These are phyloP conservation scores for Mycena alexandri DNA, from an alignment of 768 basidiomycete genomes.

Conservation along the genomic window DNA sequence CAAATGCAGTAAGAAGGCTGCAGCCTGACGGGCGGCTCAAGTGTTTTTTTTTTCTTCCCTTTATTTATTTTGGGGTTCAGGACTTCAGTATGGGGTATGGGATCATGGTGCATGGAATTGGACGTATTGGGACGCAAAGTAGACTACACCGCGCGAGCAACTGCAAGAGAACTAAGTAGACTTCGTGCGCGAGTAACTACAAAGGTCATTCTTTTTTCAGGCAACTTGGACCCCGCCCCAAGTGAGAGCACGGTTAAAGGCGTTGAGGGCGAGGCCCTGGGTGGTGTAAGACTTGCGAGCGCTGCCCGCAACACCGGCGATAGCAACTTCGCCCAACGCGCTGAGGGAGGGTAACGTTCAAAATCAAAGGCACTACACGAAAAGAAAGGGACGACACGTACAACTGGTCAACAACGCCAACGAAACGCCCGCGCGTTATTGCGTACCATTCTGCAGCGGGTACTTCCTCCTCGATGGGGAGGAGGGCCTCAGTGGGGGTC, in stretches of 20 bases:
- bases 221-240: constrained; percentile 18
- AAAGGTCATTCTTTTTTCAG: background rate
- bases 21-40: too few relatives aligned
- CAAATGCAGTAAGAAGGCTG: too few relatives aligned
- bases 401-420: constrained; percentile 6
- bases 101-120: too few relatives aligned
- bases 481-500: background rate
- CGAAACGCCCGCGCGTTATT: background rate
- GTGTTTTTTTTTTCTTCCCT: too few relatives aligned
- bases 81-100: too few relatives aligned
- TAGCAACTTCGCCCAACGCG: background rate
- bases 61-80: too few relatives aligned
- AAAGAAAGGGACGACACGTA: background rate
- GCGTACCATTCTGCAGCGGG: constrained; percentile 3
- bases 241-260: constrained; percentile 15
- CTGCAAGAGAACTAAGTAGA: too few relatives aligned
- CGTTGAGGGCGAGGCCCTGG: background rate
- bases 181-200: background rate
- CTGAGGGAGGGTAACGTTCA: too few relatives aligned
- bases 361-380: too few relatives aligned
- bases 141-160: too few relatives aligned
- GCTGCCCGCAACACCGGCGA: constrained; percentile 5
- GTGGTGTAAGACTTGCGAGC: constrained; percentile 9
- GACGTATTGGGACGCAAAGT: too few relatives aligned
- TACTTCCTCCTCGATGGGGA: background rate